These are phyloP conservation scores for Neurospora tetraspora DNA, from an alignment of 495 filamentous ascomycete genomes.

Conservation along the genomic window DNA sequence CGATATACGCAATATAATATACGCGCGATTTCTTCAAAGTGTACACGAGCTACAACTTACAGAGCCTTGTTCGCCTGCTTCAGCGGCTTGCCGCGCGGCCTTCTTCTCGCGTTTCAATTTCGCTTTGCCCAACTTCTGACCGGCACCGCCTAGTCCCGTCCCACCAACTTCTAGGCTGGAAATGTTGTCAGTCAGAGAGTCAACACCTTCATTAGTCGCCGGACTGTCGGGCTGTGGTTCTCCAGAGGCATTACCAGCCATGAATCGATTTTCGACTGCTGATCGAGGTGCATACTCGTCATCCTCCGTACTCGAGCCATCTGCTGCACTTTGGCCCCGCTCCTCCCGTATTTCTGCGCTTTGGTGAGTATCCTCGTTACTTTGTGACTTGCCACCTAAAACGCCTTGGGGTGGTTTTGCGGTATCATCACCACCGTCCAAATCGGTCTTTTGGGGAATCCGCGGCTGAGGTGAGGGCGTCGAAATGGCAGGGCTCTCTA, in stretches of 20 bases:
- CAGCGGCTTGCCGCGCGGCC: constrained; percentile 49
- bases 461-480: constrained; percentile 35
- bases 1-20: neutral
- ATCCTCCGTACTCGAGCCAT: constrained; percentile 18
- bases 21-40: neutral
- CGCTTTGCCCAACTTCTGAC: constrained; percentile 67
- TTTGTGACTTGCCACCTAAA: neutral
- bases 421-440: neutral
- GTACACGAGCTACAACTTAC: constrained; percentile 17
- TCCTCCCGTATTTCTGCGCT: neutral
- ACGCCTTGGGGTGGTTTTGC: neutral
- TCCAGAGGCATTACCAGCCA: neutral
- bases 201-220: neutral
- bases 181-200: constrained; percentile 8
- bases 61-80: constrained; percentile 22
- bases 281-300: constrained; percentile 36
- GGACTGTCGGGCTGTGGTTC: neutral
- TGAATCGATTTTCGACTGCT: constrained; percentile 28
- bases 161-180: constrained; percentile 6
- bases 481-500: constrained; percentile 13
- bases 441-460: neutral
- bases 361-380: neutral
- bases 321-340: neutral
- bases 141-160: constrained; percentile 8
- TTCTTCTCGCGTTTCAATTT: constrained; percentile 81